These are phyloP conservation scores for Suaeda aralocaspica DNA, from an alignment of 148 eudicot species.

Conservation along the genomic window DNA sequence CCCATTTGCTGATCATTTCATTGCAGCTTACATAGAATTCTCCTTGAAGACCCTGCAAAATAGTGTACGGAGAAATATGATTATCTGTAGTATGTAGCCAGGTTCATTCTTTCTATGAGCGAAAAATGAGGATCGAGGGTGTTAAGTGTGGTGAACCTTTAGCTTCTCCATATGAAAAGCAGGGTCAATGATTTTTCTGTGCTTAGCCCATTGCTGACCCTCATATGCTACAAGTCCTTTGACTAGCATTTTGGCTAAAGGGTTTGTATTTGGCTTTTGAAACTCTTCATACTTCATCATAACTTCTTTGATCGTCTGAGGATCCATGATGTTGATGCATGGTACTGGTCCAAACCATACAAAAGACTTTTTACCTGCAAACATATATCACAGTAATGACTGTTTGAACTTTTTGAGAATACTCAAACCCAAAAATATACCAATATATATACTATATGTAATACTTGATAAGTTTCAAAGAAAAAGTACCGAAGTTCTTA, in stretches of 20 bases:
- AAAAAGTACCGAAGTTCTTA: slow-evolving; percentile 23
- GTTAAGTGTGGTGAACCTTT: slow-evolving; percentile 9
- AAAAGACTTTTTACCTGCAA: slow-evolving; percentile 36
- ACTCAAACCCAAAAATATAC: neutral
- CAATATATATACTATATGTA: no score
- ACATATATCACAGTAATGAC: neutral
- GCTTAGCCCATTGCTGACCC: slow-evolving; percentile 35
- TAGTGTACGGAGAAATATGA: no score
- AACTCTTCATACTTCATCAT: slow-evolving; percentile 31
- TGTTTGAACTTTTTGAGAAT: neutral
- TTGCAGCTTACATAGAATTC: slow-evolving; percentile 25
- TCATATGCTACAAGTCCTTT: slow-evolving; percentile 32
- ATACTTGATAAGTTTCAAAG: neutral
- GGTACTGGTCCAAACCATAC: slow-evolving; percentile 38
- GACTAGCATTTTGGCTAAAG: slow-evolving; percentile 27
- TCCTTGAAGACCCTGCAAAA: slow-evolving; percentile 22
- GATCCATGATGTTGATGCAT: slow-evolving; percentile 32
- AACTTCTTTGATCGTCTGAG: slow-evolving; percentile 31
- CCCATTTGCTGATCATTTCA: slow-evolving; percentile 31
- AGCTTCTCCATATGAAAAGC: slow-evolving; percentile 33
- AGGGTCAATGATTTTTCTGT: slow-evolving; percentile 30
- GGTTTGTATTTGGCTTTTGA: slow-evolving; percentile 36
- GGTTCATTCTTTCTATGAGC: neutral
- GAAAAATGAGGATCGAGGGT: neutral
- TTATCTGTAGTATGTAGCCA: no score